Base-by-base conservation (phyloP, 805 yeast genomes). In the Metschnikowia orientalis region DNA sequence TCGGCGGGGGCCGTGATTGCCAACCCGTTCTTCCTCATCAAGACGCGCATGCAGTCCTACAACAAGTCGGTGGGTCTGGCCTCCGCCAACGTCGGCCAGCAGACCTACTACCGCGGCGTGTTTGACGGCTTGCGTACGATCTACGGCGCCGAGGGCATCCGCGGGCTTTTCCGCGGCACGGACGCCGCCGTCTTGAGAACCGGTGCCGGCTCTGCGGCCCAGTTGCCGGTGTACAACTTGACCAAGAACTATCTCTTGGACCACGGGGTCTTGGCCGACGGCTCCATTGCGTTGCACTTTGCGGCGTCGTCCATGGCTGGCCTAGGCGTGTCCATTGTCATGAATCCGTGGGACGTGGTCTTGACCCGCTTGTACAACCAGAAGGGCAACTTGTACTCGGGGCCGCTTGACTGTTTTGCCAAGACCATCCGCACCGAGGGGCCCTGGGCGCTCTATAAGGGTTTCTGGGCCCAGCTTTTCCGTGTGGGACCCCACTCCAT, bases 271-370 rank as follows among this genome's bases (percentile, higher is more conserved):
- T 65, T 80, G 37, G 56, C 57, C 4, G 82, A 81, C 24, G 86
- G 89, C 19, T 71, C 89, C 2, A 38, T 65, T 14, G 67, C 70
- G 2, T 63, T 84, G 40, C 95, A 88, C 56, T 69, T 90, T 41
- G 51, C 72, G 8, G 76, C 95, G 1, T 76, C 88, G 26, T 77
- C 89, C 1, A 63, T 73, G 42, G 80, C 96, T 6, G 98, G 98
- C 27, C 56, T 88, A 24, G 96, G 95, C 48, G 97, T 92, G 19
- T 89, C 94, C 32, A 68, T 89, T 13, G 95, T 86, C 19, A 90
- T 92, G 97, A 92, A 89, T 57, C 97, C 98, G 10, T 88, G 95
- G 77, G 98, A 92, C 59, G 97, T 92, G 27, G 73, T 92, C 32
- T 68, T 92, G 61, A 92, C 98, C 1, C 77, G 98, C 65, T 81